Base-by-base conservation (phyloP, 2,329 filamentous ascomycete species). In the Cryphonectria naterciae region DNA sequence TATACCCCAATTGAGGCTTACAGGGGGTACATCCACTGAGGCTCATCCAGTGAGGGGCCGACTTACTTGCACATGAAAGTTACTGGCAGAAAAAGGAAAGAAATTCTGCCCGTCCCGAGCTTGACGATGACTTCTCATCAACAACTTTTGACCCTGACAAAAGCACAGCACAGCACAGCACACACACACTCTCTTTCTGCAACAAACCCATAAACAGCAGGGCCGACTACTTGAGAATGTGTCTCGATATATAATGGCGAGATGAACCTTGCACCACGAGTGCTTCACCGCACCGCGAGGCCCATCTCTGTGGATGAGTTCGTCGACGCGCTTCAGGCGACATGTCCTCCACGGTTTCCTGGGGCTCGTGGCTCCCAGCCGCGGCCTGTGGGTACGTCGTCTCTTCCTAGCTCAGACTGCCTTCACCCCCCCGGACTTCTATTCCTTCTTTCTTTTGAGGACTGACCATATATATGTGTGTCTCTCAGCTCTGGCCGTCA, bases 401-500 rank as follows among this genome's bases (percentile, higher is more conserved):
- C 15, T 77, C 5, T 25, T 22, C 3, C 15, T 17, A 17, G 17
- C 2, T 2, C 35, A 67, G 43, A 54, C 32, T 4, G 39, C 15
- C 49, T 5, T 61, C 41, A n/a, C 8, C 17, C 7, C 32, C 1
- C 15, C 15, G 13, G 28, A 2, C 28, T 61, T 28, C 8, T 32
- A 32, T 13, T 17, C 19, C 28, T 1, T 37, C 3, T 17, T 39
- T 37, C 2, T 11, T 13, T 39, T 39, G 10, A 39, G 32, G 13
- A 11, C 25, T 46, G 11, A 28, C 28, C 15, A 46, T 5, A 4
- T 5, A 22, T 1, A 4, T 5, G 17, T 28, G 37, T 28, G 37
- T 39, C 28, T 32, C 25, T 0, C 73, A 93, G 91, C 87, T 68
- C 83, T 98, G 71, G 96, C 95, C 22, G 85, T 98, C 73, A 98